phyloP scores from a whole-genome alignment of 768 basidiomycete species.

The Lentinula guzmanii region DNA sequence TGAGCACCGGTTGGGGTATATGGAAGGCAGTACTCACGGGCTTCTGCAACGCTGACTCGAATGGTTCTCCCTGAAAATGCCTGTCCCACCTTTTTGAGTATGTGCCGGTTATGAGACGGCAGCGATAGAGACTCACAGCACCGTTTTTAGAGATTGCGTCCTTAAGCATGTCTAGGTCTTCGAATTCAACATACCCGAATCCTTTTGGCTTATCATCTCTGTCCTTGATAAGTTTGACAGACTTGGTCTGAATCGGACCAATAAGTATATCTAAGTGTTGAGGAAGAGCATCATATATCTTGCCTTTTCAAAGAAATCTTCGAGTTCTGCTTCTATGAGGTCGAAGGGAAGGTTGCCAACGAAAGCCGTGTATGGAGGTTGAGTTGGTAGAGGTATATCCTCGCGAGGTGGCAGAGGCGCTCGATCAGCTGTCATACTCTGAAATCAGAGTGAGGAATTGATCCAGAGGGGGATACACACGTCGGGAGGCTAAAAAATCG shows the following conservation, averaged over 20 bases:
- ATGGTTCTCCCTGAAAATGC: conserved; percentile 73
- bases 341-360: conserved; percentile 96
- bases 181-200: conserved; percentile 96
- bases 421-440: conserved; percentile 43
- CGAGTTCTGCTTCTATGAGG: conserved; percentile 77
- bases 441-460: not conserved
- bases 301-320: conserved; percentile 66
- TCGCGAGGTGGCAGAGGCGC: conserved; percentile 59
- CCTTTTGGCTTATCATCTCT: conserved; percentile 94
- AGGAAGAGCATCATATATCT: conserved; percentile 32
- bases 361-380: conserved; percentile 94
- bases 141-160: conserved; percentile 72
- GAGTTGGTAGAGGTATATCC: conserved; percentile 92
- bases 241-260: conserved; percentile 50
- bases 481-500: conserved; percentile 57
- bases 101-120: not conserved
- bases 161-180: conserved; percentile 80
- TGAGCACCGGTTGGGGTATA: conserved; percentile 3
- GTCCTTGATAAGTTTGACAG: conserved; percentile 90
- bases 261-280: not conserved
- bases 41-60: conserved; percentile 92
- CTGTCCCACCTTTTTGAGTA: conserved; percentile 24
- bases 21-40: conserved; percentile 60
- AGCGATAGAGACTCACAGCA: conserved; percentile 38
- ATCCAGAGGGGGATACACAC: conserved; percentile 32